These are phyloP conservation scores for Cruciata laevipes DNA, from an alignment of 257 asterid genomes.

Conservation along the genomic window DNA sequence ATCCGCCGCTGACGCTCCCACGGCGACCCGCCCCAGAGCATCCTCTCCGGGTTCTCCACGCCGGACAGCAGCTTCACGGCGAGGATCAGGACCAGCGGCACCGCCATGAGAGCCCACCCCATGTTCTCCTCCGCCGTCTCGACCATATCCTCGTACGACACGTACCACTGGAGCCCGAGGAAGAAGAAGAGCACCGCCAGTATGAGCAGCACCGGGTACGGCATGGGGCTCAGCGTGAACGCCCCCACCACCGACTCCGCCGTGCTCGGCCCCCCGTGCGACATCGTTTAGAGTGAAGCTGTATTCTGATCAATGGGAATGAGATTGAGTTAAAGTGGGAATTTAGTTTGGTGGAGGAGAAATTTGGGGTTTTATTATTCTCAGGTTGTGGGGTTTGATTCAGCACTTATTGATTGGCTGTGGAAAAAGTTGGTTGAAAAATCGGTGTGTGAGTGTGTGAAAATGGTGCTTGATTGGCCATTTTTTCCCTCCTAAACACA, in stretches of 20 bases:
- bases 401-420: not conserved
- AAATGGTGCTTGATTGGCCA: not conserved
- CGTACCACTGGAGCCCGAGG: slow-evolving; percentile 78
- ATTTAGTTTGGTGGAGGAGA: not conserved
- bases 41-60: slow-evolving; percentile 32
- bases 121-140: slow-evolving; percentile 66
- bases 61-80: slow-evolving; percentile 48
- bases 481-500: not conserved
- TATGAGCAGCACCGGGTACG: slow-evolving; percentile 66
- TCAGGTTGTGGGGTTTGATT: not conserved
- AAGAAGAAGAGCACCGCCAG: slow-evolving; percentile 56
- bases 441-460: not conserved
- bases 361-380: not conserved
- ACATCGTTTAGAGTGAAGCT: slow-evolving; percentile 11
- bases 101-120: slow-evolving; percentile 70
- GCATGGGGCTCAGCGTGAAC: slow-evolving; percentile 56
- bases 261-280: slow-evolving; percentile 42
- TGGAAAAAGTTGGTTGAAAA: not conserved
- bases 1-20: slow-evolving; percentile 42
- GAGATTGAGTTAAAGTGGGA: not conserved
- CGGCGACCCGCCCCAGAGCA: slow-evolving; percentile 34
- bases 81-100: slow-evolving; percentile 51
- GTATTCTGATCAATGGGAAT: too few relatives aligned
- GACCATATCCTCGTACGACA: slow-evolving; percentile 56
- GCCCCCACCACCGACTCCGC: slow-evolving; percentile 41